phyloP scores from a whole-genome alignment of 768 basidiomycete species.

The Pulveroboletus sp. region DNA sequence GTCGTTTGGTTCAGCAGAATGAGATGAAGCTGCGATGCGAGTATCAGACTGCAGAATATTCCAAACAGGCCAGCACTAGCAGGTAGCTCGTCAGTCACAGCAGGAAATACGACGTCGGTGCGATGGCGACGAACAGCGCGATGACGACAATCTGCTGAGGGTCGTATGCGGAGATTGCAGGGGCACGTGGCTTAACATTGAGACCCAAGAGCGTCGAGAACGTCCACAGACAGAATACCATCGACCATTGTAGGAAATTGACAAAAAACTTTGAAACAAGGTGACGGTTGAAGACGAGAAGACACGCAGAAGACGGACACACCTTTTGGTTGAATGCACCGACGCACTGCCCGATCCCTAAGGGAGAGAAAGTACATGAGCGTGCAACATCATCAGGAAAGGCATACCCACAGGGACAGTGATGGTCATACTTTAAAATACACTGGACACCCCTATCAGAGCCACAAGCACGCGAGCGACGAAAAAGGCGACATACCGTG shows the following conservation, averaged over 20 bases:
- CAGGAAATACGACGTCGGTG: not conserved
- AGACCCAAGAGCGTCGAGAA: slow-evolving; percentile 56
- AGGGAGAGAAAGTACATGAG: not conserved
- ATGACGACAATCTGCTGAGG: slow-evolving; percentile 68
- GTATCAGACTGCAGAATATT: slow-evolving; percentile 60
- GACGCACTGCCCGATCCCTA: slow-evolving; percentile 92
- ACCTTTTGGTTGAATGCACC: slow-evolving; percentile 91
- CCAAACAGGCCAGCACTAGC: slow-evolving; percentile 64
- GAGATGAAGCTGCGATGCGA: slow-evolving; percentile 54
- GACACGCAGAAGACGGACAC: slow-evolving; percentile 7
- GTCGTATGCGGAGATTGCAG: slow-evolving; percentile 39
- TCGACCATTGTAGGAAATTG: slow-evolving; percentile 66
- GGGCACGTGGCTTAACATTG: slow-evolving; percentile 34
- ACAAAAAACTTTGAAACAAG: slow-evolving; percentile 63
- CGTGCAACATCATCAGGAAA: not conserved
- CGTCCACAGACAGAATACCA: slow-evolving; percentile 57
- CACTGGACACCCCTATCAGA: slow-evolving; percentile 46
- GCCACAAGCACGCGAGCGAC: not conserved
- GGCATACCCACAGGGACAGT: slow-evolving; percentile 70
- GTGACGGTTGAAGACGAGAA: not conserved
- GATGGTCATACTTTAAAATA: slow-evolving; percentile 80
- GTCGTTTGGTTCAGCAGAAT: slow-evolving; percentile 68
- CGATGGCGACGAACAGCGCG: slow-evolving; percentile 53
- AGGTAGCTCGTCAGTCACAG: slow-evolving; percentile 4
- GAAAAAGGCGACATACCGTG: slow-evolving; percentile 47